phyloP scores from a whole-genome alignment of 768 basidiomycete genomes.

The Polyporus arcularius region DNA sequence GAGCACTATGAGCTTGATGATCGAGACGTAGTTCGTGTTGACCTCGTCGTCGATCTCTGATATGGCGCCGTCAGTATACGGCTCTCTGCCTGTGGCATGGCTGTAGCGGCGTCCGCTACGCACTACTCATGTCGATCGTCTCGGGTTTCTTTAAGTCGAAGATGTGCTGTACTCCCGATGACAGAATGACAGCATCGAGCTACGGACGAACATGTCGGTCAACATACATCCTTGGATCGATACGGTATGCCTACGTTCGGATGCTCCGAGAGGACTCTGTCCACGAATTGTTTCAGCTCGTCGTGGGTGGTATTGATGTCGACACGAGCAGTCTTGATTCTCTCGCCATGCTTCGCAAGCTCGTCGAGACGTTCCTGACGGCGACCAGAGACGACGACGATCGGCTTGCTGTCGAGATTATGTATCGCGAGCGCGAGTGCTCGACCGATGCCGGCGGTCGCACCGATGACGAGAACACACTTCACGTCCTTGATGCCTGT shows the following conservation, averaged over 20 bases:
- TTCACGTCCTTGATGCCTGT: conserved; percentile 45
- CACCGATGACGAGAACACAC: conserved; percentile 57
- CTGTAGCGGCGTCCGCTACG: conserved; percentile 12
- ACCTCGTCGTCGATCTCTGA: conserved; percentile 49
- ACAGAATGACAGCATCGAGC: conserved; percentile 58
- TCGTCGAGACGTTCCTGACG: conserved; percentile 56
- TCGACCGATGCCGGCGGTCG: conserved; percentile 60
- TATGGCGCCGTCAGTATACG: not conserved
- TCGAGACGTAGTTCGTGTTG: conserved; percentile 54
- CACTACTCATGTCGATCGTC: conserved; percentile 44
- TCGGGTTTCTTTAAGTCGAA: conserved; percentile 47
- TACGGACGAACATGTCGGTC: conserved; percentile 22
- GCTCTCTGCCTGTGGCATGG: no score
- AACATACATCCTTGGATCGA: not conserved
- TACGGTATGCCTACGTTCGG: conserved; percentile 43
- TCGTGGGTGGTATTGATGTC: conserved; percentile 44
- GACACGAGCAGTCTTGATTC: conserved; percentile 44
- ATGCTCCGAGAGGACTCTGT: conserved; percentile 43
- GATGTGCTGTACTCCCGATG: conserved; percentile 55
- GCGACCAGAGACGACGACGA: conserved; percentile 52
- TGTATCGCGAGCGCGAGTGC: conserved; percentile 53
- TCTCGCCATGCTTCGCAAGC: conserved; percentile 35
- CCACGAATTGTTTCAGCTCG: conserved; percentile 42
- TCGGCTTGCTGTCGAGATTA: conserved; percentile 47
- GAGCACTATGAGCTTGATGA: conserved; percentile 48